phyloP scores from a whole-genome alignment of 768 basidiomycete species.

The Serpula lacrymans region DNA sequence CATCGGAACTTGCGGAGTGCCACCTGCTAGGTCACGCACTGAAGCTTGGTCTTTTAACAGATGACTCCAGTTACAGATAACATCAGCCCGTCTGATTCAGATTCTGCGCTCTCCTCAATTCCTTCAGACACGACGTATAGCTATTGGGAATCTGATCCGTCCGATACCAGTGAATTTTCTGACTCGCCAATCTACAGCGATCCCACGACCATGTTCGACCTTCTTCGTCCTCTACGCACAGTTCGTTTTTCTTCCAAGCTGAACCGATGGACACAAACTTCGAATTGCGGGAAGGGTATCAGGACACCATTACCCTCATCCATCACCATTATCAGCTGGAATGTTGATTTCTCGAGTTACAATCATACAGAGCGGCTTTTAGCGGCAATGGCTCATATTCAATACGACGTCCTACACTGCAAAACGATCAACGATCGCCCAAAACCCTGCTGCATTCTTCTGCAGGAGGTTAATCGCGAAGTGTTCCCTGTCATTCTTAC shows the following conservation, averaged over 20 bases:
- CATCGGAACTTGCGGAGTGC: too few species aligned
- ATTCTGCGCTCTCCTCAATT: too few species aligned
- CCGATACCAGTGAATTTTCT: too few species aligned
- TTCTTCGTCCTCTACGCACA: conserved; percentile 25
- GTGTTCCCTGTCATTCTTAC: conserved; percentile 49
- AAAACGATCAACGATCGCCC: conserved; percentile 40
- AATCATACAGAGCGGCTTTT: conserved; percentile 41
- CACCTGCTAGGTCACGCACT: too few species aligned
- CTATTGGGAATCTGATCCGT: too few species aligned
- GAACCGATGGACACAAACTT: conserved; percentile 29
- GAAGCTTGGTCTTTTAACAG: too few species aligned
- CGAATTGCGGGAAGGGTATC: conserved; percentile 32
- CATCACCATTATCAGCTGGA: conserved; percentile 68
- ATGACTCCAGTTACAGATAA: too few species aligned
- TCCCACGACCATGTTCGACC: conserved; percentile 20
- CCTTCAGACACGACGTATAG: too few species aligned
- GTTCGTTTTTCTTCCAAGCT: conserved; percentile 31
- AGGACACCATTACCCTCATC: conserved; percentile 37
- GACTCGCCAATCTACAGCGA: too few species aligned
- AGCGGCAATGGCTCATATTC: conserved; percentile 52
- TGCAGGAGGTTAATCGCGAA: conserved; percentile 59
- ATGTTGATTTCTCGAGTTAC: conserved; percentile 49
- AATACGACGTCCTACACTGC: conserved; percentile 48
- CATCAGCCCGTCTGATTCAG: too few species aligned
- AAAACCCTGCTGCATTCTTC: conserved; percentile 57